These are phyloP conservation scores for Lactarius quietus DNA, from an alignment of 768 basidiomycete species.

Conservation along the genomic window DNA sequence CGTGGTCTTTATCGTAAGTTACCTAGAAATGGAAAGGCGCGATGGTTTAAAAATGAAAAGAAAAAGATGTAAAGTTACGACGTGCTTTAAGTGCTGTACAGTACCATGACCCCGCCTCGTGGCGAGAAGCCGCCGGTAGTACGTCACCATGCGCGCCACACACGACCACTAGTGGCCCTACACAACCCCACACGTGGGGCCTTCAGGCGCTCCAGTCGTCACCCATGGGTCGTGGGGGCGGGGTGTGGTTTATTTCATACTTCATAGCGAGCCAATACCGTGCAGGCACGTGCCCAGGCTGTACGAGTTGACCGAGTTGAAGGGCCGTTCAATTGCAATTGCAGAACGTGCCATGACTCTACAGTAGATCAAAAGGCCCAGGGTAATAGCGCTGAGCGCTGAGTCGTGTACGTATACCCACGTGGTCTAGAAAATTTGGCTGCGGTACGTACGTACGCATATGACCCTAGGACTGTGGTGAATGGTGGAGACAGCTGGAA, in stretches of 20 bases:
- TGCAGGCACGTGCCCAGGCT: neutral
- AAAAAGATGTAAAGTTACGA: neutral
- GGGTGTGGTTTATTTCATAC: too few relatives aligned
- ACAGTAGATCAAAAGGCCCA: neutral
- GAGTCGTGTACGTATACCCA: neutral
- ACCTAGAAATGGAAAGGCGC: neutral
- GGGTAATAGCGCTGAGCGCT: neutral
- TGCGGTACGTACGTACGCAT: too few relatives aligned
- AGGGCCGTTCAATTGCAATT: too few relatives aligned
- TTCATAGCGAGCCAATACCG: too few relatives aligned
- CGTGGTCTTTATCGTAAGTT: neutral
- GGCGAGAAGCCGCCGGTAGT: neutral
- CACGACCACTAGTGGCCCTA: too few relatives aligned
- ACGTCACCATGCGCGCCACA: neutral
- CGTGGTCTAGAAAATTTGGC: too few relatives aligned
- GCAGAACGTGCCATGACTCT: neutral
- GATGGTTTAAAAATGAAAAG: neutral
- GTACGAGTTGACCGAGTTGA: too few relatives aligned
- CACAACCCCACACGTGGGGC: neutral
- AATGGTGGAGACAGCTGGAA: neutral
- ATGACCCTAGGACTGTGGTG: neutral
- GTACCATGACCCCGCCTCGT: neutral
- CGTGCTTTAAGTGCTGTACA: neutral
- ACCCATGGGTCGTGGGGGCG: neutral
- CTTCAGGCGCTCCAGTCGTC: neutral